Percentiles rank a stretch among this genome's conserved stretches.
phyloP scores from a whole-genome alignment of 495 filamentous ascomycete species.

The Terfezia claveryi region DNA sequence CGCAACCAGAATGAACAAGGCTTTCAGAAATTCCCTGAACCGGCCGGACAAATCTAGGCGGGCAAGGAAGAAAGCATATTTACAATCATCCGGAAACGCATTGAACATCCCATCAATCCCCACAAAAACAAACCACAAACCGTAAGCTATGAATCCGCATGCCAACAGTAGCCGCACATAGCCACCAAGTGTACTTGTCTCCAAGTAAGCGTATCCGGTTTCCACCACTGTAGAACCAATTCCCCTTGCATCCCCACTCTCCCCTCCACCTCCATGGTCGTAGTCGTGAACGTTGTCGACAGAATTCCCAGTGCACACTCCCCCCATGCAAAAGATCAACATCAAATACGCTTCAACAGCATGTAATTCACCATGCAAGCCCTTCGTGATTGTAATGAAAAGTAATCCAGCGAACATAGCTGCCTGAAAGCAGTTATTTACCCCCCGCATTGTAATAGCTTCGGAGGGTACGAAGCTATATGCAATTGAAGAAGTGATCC shows the following conservation, averaged over 20 bases:
- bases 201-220: constrained; percentile 3
- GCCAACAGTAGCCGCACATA: constrained; percentile 13
- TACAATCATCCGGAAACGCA: constrained; percentile 1
- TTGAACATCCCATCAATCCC: constrained; percentile 10
- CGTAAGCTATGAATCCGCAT: constrained; percentile 10
- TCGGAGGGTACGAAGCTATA: constrained; percentile 8
- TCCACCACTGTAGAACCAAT: too few relatives aligned
- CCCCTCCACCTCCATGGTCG: neutral
- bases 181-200: constrained; percentile 11
- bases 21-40: constrained; percentile 12
- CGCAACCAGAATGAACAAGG: neutral
- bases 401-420: constrained; percentile 15
- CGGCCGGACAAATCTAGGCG: constrained; percentile 7
- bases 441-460: constrained; percentile 11
- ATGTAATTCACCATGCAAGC: constrained; percentile 1
- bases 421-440: constrained; percentile 15
- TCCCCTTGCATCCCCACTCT: neutral
- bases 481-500: constrained; percentile 16
- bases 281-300: neutral
- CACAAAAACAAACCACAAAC: constrained; percentile 9
- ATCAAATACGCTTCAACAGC: constrained; percentile 12
- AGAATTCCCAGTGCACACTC: neutral
- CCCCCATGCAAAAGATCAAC: constrained; percentile 12
- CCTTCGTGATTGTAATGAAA: constrained; percentile 9
- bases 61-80: constrained; percentile 6